Base-by-base conservation (phyloP, 2,329 filamentous ascomycete species). In the Tympanopsis confertula region DNA sequence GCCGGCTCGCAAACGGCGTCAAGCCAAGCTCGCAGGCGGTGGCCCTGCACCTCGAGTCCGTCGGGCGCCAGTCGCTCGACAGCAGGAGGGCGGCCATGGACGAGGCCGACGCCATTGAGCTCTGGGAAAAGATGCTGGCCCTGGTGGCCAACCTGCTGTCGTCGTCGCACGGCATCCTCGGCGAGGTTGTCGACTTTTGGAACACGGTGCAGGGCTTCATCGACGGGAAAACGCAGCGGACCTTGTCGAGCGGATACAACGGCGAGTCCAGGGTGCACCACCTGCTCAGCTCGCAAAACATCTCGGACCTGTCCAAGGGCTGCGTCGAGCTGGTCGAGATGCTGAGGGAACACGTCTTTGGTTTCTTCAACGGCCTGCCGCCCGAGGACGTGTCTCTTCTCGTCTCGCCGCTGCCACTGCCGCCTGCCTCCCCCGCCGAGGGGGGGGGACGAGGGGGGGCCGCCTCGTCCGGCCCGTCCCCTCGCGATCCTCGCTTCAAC, bases 151-250 rank as follows among this genome's bases (percentile, higher is more conserved):
- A 72, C 30, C 68, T 98, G 28, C 65, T 98, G 0, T 88, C 86
- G 0, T 62, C 78, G 5, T 78, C 80, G 44, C 22, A 26, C 7
- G 91, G 91, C 3, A 69, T 96, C 13, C 65, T 98, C 4, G 87
- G 86, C 1, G 91, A 98, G 55, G 74, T 96, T 2, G 62, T 94
- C 14, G 87, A 94, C 45, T 96, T 94, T 56, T 95, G 89, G 86
- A 85, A 94, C 46, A 91, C 81, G 13, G 80, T 88, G 0, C 81
- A 93, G 50, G 83, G 84, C 1, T 98, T 98, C 54, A 82, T 96
- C 41, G 78, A 86, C 35, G 89, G 88, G 14, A 86, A 75, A 45
- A 82, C 84, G 19, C 89, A 96, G 54, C 78, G 74, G 44, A 74
- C 74, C 13, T 65, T 98, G 39, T 89, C 91, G 0, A 68, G 73